Conservation (phyloP, 352 stramenopile species). For the Pythium dissotocum region DNA sequence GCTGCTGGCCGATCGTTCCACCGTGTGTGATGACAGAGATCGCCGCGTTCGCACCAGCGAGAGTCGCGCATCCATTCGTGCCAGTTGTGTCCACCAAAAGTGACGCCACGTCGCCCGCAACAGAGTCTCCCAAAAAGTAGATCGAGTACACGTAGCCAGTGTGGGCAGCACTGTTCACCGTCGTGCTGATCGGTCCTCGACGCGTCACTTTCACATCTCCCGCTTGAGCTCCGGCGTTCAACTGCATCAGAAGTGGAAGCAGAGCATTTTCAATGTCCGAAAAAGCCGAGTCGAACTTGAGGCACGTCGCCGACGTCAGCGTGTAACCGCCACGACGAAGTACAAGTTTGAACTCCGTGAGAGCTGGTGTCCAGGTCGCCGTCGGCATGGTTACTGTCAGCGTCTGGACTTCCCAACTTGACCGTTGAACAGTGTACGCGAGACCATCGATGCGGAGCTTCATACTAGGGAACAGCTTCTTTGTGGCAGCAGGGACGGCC, state of each 20-base stretch:
- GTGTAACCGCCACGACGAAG: slow-evolving; percentile 39
- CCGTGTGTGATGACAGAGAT: slow-evolving; percentile 69
- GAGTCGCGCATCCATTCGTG: slow-evolving; percentile 28
- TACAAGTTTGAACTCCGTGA: slow-evolving; percentile 43
- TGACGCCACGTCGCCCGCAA: slow-evolving; percentile 82
- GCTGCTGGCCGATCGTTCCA: slow-evolving; percentile 79
- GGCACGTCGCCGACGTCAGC: slow-evolving; percentile 37
- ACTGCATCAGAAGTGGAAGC: slow-evolving; percentile 21
- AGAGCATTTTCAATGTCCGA: slow-evolving; percentile 30
- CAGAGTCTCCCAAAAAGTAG: slow-evolving; percentile 88
- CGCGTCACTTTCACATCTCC: slow-evolving; percentile 62
- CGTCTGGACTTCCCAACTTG: slow-evolving; percentile 91
- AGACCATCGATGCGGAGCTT: slow-evolving; percentile 88
- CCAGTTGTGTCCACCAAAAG: slow-evolving; percentile 29
- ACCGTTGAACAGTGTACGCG: slow-evolving; percentile 84
- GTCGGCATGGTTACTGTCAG: slow-evolving; percentile 44
- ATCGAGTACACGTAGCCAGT: slow-evolving; percentile 90
- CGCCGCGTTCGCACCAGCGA: slow-evolving; percentile 29
- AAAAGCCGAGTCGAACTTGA: slow-evolving; percentile 39
- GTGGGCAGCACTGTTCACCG: slow-evolving; percentile 25
- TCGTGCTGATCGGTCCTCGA: slow-evolving; percentile 33
- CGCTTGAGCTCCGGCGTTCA: slow-evolving; percentile 30
- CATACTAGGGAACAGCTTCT: slow-evolving; percentile 75
- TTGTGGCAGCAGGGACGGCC: slow-evolving; percentile 33
- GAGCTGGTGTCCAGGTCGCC: slow-evolving; percentile 26